Evolutionary conservation across 495 filamentous ascomycete genomes (phyloP).

Genomic region (Niebla homalea): DNA sequence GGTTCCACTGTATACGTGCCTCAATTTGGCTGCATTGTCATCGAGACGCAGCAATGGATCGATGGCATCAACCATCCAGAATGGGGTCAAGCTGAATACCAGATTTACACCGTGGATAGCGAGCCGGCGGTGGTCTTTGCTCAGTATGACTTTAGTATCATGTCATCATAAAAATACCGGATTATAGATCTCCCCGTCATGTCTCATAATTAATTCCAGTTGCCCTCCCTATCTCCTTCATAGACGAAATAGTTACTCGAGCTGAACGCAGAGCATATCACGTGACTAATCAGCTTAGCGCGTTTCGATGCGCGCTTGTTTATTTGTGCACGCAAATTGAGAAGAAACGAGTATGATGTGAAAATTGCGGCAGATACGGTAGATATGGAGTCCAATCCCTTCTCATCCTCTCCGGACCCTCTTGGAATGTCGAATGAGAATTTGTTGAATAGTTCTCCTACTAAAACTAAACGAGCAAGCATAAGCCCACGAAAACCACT

Average conservation of each 20-base stretch:
- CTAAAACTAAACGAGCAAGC: background rate
- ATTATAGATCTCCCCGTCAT: no score
- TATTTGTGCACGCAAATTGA: background rate
- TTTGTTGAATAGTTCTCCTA: background rate
- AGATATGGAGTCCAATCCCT: background rate
- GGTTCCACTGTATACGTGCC: constrained; percentile 30
- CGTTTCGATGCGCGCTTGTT: background rate
- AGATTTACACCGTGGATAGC: constrained; percentile 18
- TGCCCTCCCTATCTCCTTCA: no score
- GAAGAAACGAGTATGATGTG: background rate
- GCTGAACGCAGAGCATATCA: no score
- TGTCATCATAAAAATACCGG: background rate
- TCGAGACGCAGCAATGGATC: constrained; percentile 58
- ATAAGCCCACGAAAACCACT: constrained; percentile 12
- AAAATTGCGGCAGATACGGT: background rate
- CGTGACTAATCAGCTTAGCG: no score
- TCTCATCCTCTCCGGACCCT: constrained; percentile 9
- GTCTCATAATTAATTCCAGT: no score
- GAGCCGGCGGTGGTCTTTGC: constrained; percentile 16
- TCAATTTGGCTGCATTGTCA: constrained; percentile 45
- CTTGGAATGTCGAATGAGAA: constrained; percentile 7
- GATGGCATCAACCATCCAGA: constrained; percentile 69
- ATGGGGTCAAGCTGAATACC: constrained; percentile 44
- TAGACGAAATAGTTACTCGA: no score
- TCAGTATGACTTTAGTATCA: constrained; percentile 16